phyloP scores from a whole-genome alignment of 139 green algal species.

The Astrephomene gubernaculifera region DNA sequence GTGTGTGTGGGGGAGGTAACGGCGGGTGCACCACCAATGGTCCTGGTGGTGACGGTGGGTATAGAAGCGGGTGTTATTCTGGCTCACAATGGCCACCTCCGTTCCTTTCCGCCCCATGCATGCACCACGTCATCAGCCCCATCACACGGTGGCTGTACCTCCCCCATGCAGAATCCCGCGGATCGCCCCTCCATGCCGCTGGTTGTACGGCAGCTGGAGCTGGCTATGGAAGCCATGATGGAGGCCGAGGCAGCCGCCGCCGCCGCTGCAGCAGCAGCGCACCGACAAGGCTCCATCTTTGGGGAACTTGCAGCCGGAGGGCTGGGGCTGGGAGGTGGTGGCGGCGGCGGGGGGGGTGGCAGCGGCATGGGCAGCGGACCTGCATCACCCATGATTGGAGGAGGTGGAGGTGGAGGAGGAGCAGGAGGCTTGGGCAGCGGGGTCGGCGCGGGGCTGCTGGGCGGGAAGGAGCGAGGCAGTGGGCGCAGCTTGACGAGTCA shows the following conservation, averaged over 20 bases:
- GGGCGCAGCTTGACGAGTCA: constrained; percentile 13
- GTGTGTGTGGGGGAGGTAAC: no score
- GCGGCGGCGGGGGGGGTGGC: not conserved
- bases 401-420: no score
- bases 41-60: no score
- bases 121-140: no score
- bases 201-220: constrained; percentile 41
- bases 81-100: no score
- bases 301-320: no score
- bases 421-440: no score
- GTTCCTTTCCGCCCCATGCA: no score
- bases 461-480: constrained; percentile 30
- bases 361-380: not conserved
- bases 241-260: not conserved
- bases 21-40: no score
- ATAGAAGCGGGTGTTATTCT: no score
- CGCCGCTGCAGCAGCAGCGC: not conserved
- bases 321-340: no score
- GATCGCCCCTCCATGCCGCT: constrained; percentile 39
- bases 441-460: not conserved
- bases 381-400: not conserved
- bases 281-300: not conserved
- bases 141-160: no score
- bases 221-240: not conserved
- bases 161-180: constrained; percentile 16